Base-by-base conservation (phyloP, 1,284 basidiomycete genomes). In the Irpex sp. region DNA sequence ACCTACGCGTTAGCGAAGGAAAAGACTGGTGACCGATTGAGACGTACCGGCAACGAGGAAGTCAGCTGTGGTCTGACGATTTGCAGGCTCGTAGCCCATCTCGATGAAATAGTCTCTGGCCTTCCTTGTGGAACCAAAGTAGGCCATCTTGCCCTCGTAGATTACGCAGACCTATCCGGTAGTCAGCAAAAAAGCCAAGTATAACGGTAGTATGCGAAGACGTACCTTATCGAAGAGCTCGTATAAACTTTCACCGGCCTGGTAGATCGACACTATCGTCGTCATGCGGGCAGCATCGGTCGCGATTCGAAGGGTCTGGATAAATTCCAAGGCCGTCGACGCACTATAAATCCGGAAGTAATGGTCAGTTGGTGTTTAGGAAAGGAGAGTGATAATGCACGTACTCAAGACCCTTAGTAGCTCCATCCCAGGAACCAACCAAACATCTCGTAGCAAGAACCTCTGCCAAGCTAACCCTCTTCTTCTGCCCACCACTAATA, bases 401-500 rank as follows among this genome's bases (percentile, higher is more conserved):
- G 51, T 6, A 74, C 83, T 65, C 61, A 1, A 62, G 26, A 13
- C 61, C 61, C n/a, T 56, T 39, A 9, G 61, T 62, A 1, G 61
- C 86, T 83, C 92, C 53, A 35, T 55, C 53, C 90, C 91, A 93
- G 11, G 82, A 78, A 50, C 81, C 82, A 33, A 93, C 77, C 37
- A 81, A 79, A 51, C 82, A 81, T 36, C 87, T 77, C 11, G 83
- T 80, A 0, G 85, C 83, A 53, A 93, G 74, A 9, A 84, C 80
- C 74, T 94, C 92, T 7, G 85, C 81, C 67, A 94, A 90, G 0
- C 87, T 90, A 0, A 93, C 91, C 46, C 92, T 83, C 74, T 91
- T 90, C 76, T 89, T 88, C 78, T 93, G 89, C 9, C 94, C 94
- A 19, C 93, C 94, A 31, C 87, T 89, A 1, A 95, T 85, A 57